These are phyloP conservation scores for Pelargonium fulgidum DNA, from an alignment of 441 rosid species.

Conservation along the genomic window DNA sequence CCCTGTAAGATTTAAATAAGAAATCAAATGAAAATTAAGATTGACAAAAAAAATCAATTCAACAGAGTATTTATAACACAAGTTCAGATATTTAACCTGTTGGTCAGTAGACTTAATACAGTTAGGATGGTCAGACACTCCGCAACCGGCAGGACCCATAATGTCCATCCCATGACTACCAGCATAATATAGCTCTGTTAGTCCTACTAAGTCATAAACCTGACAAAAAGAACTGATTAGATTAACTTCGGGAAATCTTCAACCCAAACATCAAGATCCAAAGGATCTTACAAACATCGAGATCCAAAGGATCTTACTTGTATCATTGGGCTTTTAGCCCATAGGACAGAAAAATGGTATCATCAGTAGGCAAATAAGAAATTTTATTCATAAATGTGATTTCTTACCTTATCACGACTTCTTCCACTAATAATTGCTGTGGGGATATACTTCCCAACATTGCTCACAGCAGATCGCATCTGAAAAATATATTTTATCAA, in stretches of 20 bases:
- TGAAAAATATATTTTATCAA: slow-evolving; percentile 24
- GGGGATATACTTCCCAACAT: slow-evolving; percentile 65
- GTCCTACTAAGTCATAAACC: slow-evolving; percentile 82
- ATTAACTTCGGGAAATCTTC: background rate
- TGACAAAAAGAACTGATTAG: slow-evolving; percentile 23
- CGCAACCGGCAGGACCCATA: slow-evolving; percentile 46
- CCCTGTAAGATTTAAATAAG: slow-evolving; percentile 35
- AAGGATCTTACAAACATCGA: background rate
- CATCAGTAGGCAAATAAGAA: background rate
- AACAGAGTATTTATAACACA: background rate
- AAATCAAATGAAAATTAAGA: background rate
- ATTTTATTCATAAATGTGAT: background rate
- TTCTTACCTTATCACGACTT: slow-evolving; percentile 73
- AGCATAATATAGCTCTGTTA: slow-evolving; percentile 88
- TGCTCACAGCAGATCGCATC: slow-evolving; percentile 90
- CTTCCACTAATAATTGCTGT: slow-evolving; percentile 95
- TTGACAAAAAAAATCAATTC: background rate
- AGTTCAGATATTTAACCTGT: slow-evolving; percentile 31
- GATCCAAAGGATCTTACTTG: background rate
- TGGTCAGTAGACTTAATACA: slow-evolving; percentile 58
- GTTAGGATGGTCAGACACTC: slow-evolving; percentile 41
- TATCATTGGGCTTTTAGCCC: background rate
- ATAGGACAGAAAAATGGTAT: background rate
- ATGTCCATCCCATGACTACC: slow-evolving; percentile 99
- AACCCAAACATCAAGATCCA: background rate